phyloP scores from a whole-genome alignment of 192 early-diverging fungal genomes.

The Linnemannia zychae region DNA sequence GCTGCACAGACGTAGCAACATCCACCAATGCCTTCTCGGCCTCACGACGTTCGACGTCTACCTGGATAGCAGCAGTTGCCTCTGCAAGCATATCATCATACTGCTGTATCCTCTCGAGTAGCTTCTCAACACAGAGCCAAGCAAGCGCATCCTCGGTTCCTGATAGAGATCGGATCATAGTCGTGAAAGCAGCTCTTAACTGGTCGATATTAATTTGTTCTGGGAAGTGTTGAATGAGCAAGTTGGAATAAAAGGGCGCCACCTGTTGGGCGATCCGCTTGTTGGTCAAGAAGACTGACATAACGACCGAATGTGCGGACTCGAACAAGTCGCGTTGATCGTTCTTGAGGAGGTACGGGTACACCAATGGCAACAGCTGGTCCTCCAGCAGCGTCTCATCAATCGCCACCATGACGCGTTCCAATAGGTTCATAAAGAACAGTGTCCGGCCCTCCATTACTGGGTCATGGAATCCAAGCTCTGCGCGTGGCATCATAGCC shows the following conservation, averaged over 20 bases:
- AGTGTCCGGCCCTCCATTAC: slow-evolving; percentile 54
- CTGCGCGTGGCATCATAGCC: slow-evolving; percentile 36
- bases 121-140: slow-evolving; percentile 63
- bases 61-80: background rate
- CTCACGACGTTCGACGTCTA: slow-evolving; percentile 1
- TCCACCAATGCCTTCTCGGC: slow-evolving; percentile 17
- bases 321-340: slow-evolving; percentile 62
- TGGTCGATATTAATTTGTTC: slow-evolving; percentile 62
- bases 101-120: slow-evolving; percentile 56
- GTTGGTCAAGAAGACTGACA: slow-evolving; percentile 61
- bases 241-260: slow-evolving; percentile 62
- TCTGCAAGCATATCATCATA: slow-evolving; percentile 27
- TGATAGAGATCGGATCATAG: slow-evolving; percentile 63
- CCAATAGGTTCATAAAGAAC: slow-evolving; percentile 64
- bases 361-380: slow-evolving; percentile 60
- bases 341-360: slow-evolving; percentile 57
- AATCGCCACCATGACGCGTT: slow-evolving; percentile 59
- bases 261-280: slow-evolving; percentile 64
- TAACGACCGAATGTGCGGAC: slow-evolving; percentile 63
- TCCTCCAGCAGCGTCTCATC: slow-evolving; percentile 63
- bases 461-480: slow-evolving; percentile 36
- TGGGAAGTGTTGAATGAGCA: slow-evolving; percentile 63
- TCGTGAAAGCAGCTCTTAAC: slow-evolving; percentile 62
- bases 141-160: slow-evolving; percentile 64
- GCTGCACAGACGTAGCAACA: slow-evolving; percentile 11